Conservation (phyloP, 257 asterid species). For the Gynochthodes officinalis region DNA sequence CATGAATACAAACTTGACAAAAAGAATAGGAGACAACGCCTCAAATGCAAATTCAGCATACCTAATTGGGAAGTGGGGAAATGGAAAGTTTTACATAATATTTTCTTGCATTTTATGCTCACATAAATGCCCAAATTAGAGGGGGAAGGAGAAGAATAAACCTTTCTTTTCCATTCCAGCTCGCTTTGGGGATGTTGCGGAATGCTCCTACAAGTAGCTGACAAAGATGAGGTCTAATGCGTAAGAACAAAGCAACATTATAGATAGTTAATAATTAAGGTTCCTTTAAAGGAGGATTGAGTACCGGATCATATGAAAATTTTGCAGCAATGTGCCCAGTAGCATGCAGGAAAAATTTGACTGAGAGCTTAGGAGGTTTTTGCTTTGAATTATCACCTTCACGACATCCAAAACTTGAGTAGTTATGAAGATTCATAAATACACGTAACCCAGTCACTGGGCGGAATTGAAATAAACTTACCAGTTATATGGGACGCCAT, state of each 20-base stretch:
- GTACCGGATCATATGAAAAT: conserved; percentile 67
- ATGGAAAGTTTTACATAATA: background rate
- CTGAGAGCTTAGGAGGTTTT: conserved; percentile 39
- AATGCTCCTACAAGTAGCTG: conserved; percentile 65
- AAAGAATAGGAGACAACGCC: background rate
- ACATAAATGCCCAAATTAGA: too few species aligned
- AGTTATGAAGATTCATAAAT: background rate
- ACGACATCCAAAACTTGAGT: conserved; percentile 17
- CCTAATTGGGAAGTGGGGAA: background rate
- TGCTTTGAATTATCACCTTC: conserved; percentile 41
- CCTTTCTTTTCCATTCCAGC: conserved; percentile 91
- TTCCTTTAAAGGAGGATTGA: conserved; percentile 12
- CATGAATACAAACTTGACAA: background rate
- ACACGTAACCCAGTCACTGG: background rate
- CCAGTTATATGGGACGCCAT: background rate
- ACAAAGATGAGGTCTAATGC: conserved; percentile 23
- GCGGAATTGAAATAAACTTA: background rate
- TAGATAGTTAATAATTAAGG: conserved; percentile 14
- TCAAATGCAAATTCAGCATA: background rate
- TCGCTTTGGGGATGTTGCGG: conserved; percentile 68
- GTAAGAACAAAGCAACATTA: conserved; percentile 14
- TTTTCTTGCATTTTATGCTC: background rate
- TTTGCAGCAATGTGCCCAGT: conserved; percentile 76
- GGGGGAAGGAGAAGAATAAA: conserved; percentile 23
- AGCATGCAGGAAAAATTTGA: conserved; percentile 72